Percentiles rank a stretch among this genome's conserved stretches.
Evolutionary conservation across 1,139 yeast genomes (phyloP).

Genomic region (Scheffersomyces lignicola): DNA sequence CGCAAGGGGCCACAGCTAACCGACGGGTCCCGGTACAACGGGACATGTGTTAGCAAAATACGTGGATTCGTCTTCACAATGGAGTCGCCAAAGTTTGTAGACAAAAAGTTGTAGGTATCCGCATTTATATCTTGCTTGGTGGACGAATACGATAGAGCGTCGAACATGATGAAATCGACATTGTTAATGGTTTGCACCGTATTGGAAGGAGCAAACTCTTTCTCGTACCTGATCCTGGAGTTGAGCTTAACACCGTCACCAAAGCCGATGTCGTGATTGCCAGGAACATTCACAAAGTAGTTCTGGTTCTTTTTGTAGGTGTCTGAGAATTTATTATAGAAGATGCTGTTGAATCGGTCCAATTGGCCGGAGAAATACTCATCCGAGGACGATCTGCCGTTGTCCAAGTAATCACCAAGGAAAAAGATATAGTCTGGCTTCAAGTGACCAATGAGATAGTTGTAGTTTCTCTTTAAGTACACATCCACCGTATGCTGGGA

Average conservation of each 20-base stretch:
- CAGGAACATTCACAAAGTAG: conserved; percentile 43
- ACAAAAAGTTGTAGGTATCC: conserved; percentile 32
- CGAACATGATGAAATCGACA: conserved; percentile 50
- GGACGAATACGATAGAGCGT: conserved; percentile 46
- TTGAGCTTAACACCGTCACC: conserved; percentile 45
- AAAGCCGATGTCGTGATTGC: conserved; percentile 61
- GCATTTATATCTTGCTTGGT: conserved; percentile 23
- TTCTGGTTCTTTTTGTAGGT: conserved; percentile 23
- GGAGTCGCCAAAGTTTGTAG: conserved; percentile 14
- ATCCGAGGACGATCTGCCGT: conserved; percentile 47
- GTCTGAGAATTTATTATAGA: conserved; percentile 19
- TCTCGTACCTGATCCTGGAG: conserved; percentile 38
- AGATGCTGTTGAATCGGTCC: conserved; percentile 40
- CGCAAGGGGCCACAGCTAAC: conserved; percentile 46
- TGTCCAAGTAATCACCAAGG: conserved; percentile 56
- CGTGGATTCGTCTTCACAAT: conserved; percentile 25
- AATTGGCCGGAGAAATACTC: conserved; percentile 39
- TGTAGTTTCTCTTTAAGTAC: conserved; percentile 48
- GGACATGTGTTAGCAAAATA: conserved; percentile 50
- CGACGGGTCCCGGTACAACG: conserved; percentile 41
- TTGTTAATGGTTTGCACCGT: conserved; percentile 24
- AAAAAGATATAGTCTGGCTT: conserved; percentile 48
- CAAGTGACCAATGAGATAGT: conserved; percentile 33
- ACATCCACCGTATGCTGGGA: conserved; percentile 52
- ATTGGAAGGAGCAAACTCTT: conserved; percentile 45